phyloP scores from a whole-genome alignment of 2,329 filamentous ascomycete genomes.

The Xylaria sp. region DNA sequence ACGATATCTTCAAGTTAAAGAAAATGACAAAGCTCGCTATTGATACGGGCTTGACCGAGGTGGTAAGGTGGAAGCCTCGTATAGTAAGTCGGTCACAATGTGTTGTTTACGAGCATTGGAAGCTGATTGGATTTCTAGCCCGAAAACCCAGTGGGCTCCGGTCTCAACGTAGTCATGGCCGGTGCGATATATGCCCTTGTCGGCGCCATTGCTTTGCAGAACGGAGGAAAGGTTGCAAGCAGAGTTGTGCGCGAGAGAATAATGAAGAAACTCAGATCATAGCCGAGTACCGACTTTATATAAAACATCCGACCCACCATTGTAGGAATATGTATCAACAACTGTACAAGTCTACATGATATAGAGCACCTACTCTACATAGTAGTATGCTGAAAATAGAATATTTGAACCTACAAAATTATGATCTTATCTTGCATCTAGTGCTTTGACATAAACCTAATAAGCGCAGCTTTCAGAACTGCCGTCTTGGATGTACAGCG shows the following conservation, averaged over 20 bases:
- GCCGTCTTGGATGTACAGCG: background rate
- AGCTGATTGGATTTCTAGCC: slow-evolving; percentile 56
- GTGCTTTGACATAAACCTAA: background rate
- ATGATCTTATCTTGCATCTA: background rate
- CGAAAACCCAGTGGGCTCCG: slow-evolving; percentile 76
- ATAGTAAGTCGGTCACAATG: slow-evolving; percentile 65
- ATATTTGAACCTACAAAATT: slow-evolving; percentile 21
- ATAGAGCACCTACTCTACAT: slow-evolving; percentile 36
- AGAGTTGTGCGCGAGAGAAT: slow-evolving; percentile 81
- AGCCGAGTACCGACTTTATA: slow-evolving; percentile 11
- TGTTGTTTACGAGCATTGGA: background rate
- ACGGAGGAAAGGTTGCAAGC: slow-evolving; percentile 81
- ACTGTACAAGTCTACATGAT: slow-evolving; percentile 42
- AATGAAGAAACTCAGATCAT: slow-evolving; percentile 58
- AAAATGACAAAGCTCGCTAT: slow-evolving; percentile 75
- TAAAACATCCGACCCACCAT: slow-evolving; percentile 8
- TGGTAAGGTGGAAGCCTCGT: slow-evolving; percentile 89
- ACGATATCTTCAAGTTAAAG: slow-evolving; percentile 70
- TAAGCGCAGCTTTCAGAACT: background rate
- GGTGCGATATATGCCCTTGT: slow-evolving; percentile 86
- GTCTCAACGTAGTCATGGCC: slow-evolving; percentile 78
- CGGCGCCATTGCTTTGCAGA: slow-evolving; percentile 89
- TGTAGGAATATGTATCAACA: slow-evolving; percentile 47
- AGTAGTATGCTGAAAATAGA: slow-evolving; percentile 24
- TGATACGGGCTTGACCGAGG: slow-evolving; percentile 75